Evolutionary conservation across 2,329 filamentous ascomycete genomes (phyloP).

Genomic region (Penicillium frequentans): DNA sequence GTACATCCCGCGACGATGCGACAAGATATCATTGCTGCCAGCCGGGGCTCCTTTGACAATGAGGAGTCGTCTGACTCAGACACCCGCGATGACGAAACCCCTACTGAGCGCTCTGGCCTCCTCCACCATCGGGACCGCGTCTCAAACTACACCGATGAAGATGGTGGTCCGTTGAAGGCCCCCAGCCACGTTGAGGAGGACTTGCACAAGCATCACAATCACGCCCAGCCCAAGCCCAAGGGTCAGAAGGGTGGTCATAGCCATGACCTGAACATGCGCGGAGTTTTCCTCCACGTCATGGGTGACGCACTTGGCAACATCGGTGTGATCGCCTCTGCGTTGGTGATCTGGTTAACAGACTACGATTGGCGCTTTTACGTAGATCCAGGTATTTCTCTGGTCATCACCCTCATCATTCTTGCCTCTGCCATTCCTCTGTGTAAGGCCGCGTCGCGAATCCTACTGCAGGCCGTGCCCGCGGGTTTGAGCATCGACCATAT

Average conservation of each 20-base stretch:
- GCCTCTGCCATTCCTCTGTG: constrained; percentile 51
- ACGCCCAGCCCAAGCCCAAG: constrained; percentile 67
- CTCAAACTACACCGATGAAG: constrained; percentile 35
- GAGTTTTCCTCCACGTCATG: constrained; percentile 65
- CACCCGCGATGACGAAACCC: constrained; percentile 54
- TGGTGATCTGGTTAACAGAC: constrained; percentile 87
- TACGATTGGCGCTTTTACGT: constrained; percentile 82
- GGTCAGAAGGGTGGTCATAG: constrained; percentile 54
- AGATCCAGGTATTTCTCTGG: constrained; percentile 86
- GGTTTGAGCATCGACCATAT: constrained; percentile 88
- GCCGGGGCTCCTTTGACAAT: constrained; percentile 63
- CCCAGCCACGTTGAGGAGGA: constrained; percentile 28
- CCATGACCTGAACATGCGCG: constrained; percentile 84
- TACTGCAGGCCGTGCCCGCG: constrained; percentile 90
- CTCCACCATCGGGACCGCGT: constrained; percentile 44
- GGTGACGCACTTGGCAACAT: constrained; percentile 51
- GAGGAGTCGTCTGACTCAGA: constrained; percentile 56
- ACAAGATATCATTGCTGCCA: constrained; percentile 88
- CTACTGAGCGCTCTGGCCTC: constrained; percentile 45
- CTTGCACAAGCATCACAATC: constrained; percentile 72
- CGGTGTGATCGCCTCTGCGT: constrained; percentile 61
- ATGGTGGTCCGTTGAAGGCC: constrained; percentile 11
- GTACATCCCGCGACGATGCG: constrained; percentile 89
- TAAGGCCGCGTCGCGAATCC: constrained; percentile 66
- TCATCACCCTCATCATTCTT: constrained; percentile 80